Conservation (phyloP, 345 rosid genomes). For the Acer saccharum region DNA sequence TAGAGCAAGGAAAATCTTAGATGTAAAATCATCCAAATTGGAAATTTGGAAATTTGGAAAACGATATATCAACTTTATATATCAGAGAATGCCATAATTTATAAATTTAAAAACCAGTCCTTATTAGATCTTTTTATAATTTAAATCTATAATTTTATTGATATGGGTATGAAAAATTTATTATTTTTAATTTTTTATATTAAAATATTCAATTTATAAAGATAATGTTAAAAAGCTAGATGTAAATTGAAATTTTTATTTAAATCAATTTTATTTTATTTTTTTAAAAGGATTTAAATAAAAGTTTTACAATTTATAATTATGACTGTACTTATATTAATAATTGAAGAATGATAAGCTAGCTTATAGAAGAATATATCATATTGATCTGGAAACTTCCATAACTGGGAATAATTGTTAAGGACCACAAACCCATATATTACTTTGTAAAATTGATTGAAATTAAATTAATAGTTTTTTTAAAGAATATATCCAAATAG, state of each 20-base stretch:
- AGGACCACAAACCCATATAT: background rate
- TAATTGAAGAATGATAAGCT: background rate
- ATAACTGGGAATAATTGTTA: background rate
- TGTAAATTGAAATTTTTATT: too few species aligned
- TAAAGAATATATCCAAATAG: background rate
- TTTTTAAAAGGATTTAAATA: too few species aligned
- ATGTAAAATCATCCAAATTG: background rate
- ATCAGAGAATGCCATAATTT: background rate
- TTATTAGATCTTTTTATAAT: too few species aligned
- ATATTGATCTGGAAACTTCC: background rate
- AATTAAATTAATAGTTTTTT: too few species aligned
- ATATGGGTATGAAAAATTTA: too few species aligned
- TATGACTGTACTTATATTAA: too few species aligned
- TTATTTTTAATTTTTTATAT: too few species aligned
- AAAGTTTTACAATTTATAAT: too few species aligned
- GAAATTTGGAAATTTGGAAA: background rate
- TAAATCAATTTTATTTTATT: too few species aligned
- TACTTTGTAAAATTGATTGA: background rate
- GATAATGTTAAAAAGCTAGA: background rate
- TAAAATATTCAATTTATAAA: too few species aligned
- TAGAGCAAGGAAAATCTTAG: constrained; percentile 3
- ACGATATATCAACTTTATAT: background rate
- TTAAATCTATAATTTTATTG: too few species aligned
- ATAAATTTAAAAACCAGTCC: too few species aligned
- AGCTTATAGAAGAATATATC: background rate